Evolutionary conservation across 2,329 filamentous ascomycete genomes (phyloP).

Genomic region (Clonostachys solani): DNA sequence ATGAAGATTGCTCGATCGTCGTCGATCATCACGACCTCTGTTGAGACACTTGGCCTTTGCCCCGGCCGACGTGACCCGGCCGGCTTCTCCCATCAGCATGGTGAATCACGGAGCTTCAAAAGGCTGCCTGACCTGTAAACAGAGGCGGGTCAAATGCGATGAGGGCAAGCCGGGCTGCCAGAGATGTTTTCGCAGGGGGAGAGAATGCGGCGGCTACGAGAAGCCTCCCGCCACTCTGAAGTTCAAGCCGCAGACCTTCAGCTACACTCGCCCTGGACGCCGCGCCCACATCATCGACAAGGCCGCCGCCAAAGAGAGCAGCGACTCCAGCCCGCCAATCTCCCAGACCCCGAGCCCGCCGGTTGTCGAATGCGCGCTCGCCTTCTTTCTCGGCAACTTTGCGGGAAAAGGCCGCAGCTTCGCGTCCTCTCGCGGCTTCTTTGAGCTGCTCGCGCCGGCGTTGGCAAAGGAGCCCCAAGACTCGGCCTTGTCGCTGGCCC

Average conservation of each 20-base stretch:
- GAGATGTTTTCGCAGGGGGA: constrained; percentile 1
- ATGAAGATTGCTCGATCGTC: too few species aligned
- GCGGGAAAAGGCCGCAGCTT: constrained; percentile 8
- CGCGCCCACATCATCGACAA: too few species aligned
- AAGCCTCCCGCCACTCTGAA: constrained; percentile 3
- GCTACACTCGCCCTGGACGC: too few species aligned
- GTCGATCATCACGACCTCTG: too few species aligned
- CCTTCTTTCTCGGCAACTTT: constrained; percentile 9
- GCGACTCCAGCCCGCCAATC: neutral
- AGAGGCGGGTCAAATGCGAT: constrained; percentile 21
- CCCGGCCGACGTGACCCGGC: too few species aligned
- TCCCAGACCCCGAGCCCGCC: neutral
- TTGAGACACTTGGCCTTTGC: too few species aligned
- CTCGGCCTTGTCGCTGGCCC: constrained; percentile 7
- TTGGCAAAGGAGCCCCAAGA: constrained; percentile 6
- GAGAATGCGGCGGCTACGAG: neutral
- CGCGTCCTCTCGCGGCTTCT: constrained; percentile 8
- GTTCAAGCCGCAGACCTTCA: constrained; percentile 3
- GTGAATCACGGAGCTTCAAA: neutral
- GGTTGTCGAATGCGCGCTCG: neutral
- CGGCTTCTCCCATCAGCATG: constrained; percentile 1
- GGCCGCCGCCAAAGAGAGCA: neutral
- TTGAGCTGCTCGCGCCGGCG: constrained; percentile 6
- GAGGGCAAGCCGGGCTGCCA: constrained; percentile 15
- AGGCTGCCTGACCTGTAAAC: constrained; percentile 9